Conservation (phyloP, 2,329 filamentous ascomycete species). For the Lecanicillium sp. region DNA sequence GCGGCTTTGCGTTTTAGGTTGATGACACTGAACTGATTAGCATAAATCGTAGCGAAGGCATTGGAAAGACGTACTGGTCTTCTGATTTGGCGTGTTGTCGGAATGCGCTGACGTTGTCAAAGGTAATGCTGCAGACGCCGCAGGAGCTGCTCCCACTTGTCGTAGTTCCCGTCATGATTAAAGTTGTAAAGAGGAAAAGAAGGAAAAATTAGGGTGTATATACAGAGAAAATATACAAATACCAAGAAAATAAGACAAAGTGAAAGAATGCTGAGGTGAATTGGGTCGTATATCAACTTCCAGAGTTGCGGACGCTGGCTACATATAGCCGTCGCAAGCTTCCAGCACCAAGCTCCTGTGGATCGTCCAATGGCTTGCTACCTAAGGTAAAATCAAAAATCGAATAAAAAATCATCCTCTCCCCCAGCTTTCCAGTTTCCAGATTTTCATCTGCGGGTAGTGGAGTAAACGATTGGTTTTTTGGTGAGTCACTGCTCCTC, state of each 20-base stretch:
- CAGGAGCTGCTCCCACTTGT: constrained; percentile 2
- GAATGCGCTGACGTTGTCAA: constrained; percentile 1
- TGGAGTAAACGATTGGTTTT: too few relatives aligned
- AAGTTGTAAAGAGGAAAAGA: too few relatives aligned
- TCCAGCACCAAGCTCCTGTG: background rate
- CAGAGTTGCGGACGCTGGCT: background rate
- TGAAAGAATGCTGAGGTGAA: background rate
- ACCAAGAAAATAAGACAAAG: background rate
- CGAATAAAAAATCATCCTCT: too few relatives aligned
- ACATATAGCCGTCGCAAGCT: background rate
- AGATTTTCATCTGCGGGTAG: too few relatives aligned
- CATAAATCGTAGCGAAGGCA: background rate
- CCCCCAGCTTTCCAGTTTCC: too few relatives aligned
- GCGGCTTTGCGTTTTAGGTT: constrained; percentile 11
- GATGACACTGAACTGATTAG: constrained; percentile 5
- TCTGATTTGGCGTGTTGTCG: constrained; percentile 10
- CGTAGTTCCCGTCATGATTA: constrained; percentile 2
- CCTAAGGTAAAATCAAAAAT: too few relatives aligned
- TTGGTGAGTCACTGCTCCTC: constrained; percentile 2
- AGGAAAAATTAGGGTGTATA: too few relatives aligned
- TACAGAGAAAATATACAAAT: too few relatives aligned
- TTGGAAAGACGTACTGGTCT: constrained; percentile 1
- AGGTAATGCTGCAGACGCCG: constrained; percentile 6
- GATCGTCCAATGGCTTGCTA: too few relatives aligned
- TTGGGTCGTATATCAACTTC: background rate